Evolutionary conservation across 176 grass and related monocot species (phyloP), one percentile per base, ranked within the genome.

Genomic region (Phyllostachys edulis): DNA sequence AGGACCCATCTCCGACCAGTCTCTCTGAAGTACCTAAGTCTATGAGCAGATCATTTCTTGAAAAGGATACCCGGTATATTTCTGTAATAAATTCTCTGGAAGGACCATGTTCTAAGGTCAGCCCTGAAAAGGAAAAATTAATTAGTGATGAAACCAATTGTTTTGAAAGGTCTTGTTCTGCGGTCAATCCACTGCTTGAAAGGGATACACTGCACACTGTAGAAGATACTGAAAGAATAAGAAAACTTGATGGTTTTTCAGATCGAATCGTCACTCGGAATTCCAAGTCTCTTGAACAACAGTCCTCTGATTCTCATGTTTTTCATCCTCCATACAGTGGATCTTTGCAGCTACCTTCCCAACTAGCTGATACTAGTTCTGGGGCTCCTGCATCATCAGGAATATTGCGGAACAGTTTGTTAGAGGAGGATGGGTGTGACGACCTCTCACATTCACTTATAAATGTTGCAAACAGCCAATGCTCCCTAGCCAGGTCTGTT

Each of bases 261-360:
- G 36, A 41, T 44, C 47, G 1, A 52, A 69, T 67, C 26, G 34
- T 34, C 38, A 42, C 37, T 54, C 45, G 23, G 18, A 67, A 42
- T 66, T 32, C 47, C 17, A 63, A 46, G 37, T 40, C 50, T 51
- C 49, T 36, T 59, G 85, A 79, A 75, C 56, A n/a, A 87, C 59
- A 84, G 29, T 62, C 37, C 60, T 68, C 79, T 15, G 87, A 82
- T 50, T 56, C 62, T 71, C 76, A 76, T 75, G 69, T 52, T 47
- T 44, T 66, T 34, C 54, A 64, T 76, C 50, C 12, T 78, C 47
- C 40, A 63, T 44, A 20, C 38, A 60, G 73, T 74, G 51, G 46
- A 78, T 74, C 82, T 85, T 37, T 77, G 73, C 78, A 86, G 80
- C 51, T 74, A 80, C 85, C 85, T 84, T 46, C 34, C 26, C 80